phyloP scores from a whole-genome alignment of 192 early-diverging fungal species.

The Neocallimastix lanati region DNA sequence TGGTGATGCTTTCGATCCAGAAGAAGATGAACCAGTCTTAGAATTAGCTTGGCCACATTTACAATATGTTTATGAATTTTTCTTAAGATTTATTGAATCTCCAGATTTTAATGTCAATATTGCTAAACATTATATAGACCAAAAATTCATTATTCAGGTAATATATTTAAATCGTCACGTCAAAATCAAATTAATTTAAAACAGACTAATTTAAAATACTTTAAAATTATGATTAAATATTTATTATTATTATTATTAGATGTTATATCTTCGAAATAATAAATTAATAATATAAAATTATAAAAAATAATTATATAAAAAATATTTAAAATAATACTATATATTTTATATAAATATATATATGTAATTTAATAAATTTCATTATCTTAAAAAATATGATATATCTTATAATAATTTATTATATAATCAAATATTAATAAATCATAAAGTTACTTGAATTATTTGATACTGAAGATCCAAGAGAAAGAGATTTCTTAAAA shows the following conservation, averaged over 20 bases:
- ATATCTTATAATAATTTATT: not conserved
- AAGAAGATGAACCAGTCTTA: constrained; percentile 95
- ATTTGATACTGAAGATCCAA: constrained; percentile 97
- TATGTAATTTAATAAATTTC: not conserved
- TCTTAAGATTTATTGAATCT: constrained; percentile 92
- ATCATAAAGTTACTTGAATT: constrained; percentile 68
- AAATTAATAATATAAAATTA: too few relatives aligned
- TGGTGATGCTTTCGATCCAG: constrained; percentile 94
- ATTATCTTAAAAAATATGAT: not conserved
- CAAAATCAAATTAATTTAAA: too few relatives aligned
- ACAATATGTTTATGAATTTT: constrained; percentile 95
- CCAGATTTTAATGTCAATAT: constrained; percentile 94
- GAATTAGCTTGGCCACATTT: constrained; percentile 97
- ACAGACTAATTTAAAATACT: too few relatives aligned
- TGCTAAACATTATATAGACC: constrained; percentile 92
- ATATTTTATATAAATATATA: too few relatives aligned
- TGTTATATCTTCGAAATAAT: too few relatives aligned
- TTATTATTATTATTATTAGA: too few relatives aligned
- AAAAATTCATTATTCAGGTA: constrained; percentile 81
- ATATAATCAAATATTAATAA: too few relatives aligned
- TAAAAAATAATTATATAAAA: too few relatives aligned
- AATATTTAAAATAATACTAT: too few relatives aligned
- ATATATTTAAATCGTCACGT: not conserved
- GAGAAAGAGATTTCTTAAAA: constrained; percentile 96
- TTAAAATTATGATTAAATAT: too few relatives aligned